phyloP scores from a whole-genome alignment of 371 early-diverging fungal species.

The Spraguea lophii region DNA sequence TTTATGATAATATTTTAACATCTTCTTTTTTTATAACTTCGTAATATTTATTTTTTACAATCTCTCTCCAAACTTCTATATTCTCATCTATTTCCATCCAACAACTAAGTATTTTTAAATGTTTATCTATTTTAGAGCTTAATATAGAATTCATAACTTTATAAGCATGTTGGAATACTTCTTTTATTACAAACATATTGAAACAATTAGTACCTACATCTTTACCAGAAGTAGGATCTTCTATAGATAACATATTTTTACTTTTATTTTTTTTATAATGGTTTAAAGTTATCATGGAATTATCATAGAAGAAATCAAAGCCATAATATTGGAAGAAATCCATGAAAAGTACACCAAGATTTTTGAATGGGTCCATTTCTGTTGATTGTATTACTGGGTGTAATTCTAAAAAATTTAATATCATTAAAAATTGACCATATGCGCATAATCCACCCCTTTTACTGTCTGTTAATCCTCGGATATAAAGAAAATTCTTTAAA shows the following conservation, averaged over 20 bases:
- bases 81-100: too few relatives aligned
- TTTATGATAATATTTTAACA: too few relatives aligned
- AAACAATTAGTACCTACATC: slow-evolving; percentile 25
- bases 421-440: slow-evolving; percentile 36
- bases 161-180: slow-evolving; percentile 22
- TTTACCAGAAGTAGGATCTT: slow-evolving; percentile 20
- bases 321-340: slow-evolving; percentile 41
- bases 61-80: too few relatives aligned
- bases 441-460: slow-evolving; percentile 29
- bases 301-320: not conserved
- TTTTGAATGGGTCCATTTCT: slow-evolving; percentile 2
- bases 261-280: not conserved
- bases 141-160: slow-evolving; percentile 13
- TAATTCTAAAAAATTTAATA: slow-evolving; percentile 27
- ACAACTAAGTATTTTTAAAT: not conserved
- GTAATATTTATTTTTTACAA: too few relatives aligned
- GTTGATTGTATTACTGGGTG: slow-evolving; percentile 23
- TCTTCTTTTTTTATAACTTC: too few relatives aligned
- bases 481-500: slow-evolving; percentile 37
- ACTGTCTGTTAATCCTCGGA: slow-evolving; percentile 17
- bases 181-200: slow-evolving; percentile 6
- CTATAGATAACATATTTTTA: slow-evolving; percentile 4
- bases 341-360: slow-evolving; percentile 30
- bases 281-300: not conserved
- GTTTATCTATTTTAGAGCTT: not conserved